A percentile compares a stretch with the other conserved stretches of the same genome.
phyloP scores from a whole-genome alignment of 306 rosid genomes.

The Sicyos baderoa region DNA sequence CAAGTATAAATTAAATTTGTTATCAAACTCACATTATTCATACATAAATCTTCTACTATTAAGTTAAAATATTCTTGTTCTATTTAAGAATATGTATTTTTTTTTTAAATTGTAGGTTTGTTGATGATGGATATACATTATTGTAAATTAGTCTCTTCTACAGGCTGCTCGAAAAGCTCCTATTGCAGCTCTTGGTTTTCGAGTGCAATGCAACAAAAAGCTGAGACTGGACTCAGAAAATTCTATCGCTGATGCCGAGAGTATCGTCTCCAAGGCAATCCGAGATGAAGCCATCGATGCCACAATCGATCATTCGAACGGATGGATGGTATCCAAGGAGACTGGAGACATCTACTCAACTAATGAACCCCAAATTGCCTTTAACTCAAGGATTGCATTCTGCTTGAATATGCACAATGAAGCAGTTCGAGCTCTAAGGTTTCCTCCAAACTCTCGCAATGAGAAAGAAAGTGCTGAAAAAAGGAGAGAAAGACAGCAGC shows the following conservation, averaged over 20 bases:
- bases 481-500: constrained; percentile 48
- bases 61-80: no score
- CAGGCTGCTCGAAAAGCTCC: constrained; percentile 99
- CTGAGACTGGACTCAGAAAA: constrained; percentile 67
- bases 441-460: constrained; percentile 44
- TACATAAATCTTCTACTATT: no score
- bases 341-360: constrained; percentile 90
- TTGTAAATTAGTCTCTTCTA: constrained; percentile 86
- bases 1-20: no score
- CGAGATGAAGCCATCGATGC: constrained; percentile 71
- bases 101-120: no score
- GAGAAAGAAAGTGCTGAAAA: constrained; percentile 51
- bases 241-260: constrained; percentile 57
- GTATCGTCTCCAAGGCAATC: constrained; percentile 94
- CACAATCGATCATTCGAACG: constrained; percentile 61
- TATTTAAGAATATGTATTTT: no score
- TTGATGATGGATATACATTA: no score
- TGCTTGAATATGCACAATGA: constrained; percentile 95
- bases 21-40: no score
- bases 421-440: constrained; percentile 67
- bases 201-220: constrained; percentile 90
- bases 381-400: constrained; percentile 87
- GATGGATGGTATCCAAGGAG: constrained; percentile 92
- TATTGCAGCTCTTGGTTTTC: constrained; percentile 85
- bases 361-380: constrained; percentile 83